Conservation (phyloP, 306 rosid genomes). For the Castanopsis chinensis region DNA sequence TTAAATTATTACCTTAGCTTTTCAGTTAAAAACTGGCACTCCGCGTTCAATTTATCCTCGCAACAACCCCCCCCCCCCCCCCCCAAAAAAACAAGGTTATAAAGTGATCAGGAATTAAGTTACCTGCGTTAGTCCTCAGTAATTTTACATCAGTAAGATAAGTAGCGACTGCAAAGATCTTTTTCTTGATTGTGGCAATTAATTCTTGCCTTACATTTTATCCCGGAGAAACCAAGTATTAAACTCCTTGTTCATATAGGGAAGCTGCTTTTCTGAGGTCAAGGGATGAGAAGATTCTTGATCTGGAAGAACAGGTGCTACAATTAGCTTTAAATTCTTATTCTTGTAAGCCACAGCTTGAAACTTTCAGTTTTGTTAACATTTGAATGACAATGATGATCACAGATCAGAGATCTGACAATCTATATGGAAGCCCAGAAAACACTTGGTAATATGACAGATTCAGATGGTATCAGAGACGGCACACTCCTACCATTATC, state of each 20-base stretch:
- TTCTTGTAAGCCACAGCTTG: not conserved
- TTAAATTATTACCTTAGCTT: too few species aligned
- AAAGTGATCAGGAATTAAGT: too few species aligned
- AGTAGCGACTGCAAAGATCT: too few species aligned
- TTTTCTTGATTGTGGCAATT: not conserved
- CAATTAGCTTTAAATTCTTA: conserved; percentile 12
- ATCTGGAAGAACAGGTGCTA: conserved; percentile 91
- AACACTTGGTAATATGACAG: conserved; percentile 60
- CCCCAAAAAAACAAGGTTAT: too few species aligned
- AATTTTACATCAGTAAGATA: too few species aligned
- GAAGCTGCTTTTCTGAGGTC: conserved; percentile 47
- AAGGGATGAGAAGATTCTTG: conserved; percentile 55
- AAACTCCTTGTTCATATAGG: conserved; percentile 46
- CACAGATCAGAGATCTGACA: conserved; percentile 82
- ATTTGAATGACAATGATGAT: conserved; percentile 17
- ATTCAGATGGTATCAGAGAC: conserved; percentile 71
- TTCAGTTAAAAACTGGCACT: too few species aligned
- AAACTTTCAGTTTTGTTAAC: conserved; percentile 12
- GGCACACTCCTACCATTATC: conserved; percentile 77
- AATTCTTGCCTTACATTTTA: conserved; percentile 11
- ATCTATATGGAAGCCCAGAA: conserved; percentile 76
- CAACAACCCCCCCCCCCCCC: too few species aligned
- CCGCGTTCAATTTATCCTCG: too few species aligned
- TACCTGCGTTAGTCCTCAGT: too few species aligned
- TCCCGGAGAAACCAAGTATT: not conserved